A percentile compares a stretch with the other conserved stretches of the same genome.
Evolutionary conservation across 2,329 filamentous ascomycete species (phyloP).

Genomic region (Microthyrium microscopicum): DNA sequence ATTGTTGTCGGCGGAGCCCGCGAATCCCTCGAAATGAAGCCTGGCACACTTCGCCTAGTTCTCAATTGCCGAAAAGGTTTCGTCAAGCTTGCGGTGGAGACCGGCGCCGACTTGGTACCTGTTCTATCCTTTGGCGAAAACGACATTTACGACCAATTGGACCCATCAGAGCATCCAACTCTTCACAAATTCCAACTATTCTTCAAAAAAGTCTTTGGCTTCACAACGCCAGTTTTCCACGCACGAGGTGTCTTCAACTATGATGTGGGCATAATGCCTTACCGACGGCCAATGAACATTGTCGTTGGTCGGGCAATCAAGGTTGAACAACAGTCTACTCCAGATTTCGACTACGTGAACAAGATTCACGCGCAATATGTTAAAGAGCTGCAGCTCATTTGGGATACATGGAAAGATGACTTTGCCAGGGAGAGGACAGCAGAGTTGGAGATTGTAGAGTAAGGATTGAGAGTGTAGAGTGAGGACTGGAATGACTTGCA

Average conservation of each 20-base stretch:
- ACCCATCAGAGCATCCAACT: constrained; percentile 56
- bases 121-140: constrained; percentile 91
- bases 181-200: constrained; percentile 71
- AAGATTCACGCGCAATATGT: constrained; percentile 66
- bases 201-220: constrained; percentile 73
- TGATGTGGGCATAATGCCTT: constrained; percentile 91
- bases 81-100: constrained; percentile 79
- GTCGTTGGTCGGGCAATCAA: constrained; percentile 73
- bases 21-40: constrained; percentile 79
- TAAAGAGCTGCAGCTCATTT: constrained; percentile 53
- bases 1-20: constrained; percentile 88
- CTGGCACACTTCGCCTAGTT: constrained; percentile 59
- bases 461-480: not conserved
- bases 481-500: not conserved
- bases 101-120: constrained; percentile 85
- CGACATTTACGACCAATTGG: constrained; percentile 82
- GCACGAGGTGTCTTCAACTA: constrained; percentile 93
- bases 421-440: constrained; percentile 47
- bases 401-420: constrained; percentile 62
- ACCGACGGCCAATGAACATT: constrained; percentile 71
- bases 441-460: constrained; percentile 53
- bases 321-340: constrained; percentile 46
- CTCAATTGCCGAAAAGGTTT: constrained; percentile 79
- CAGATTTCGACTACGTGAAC: constrained; percentile 61
- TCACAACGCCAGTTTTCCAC: constrained; percentile 81